A percentile compares a stretch with the other conserved stretches of the same genome.
Evolutionary conservation across 1,284 basidiomycete species (phyloP).

Genomic region (Thelephora terrestris): DNA sequence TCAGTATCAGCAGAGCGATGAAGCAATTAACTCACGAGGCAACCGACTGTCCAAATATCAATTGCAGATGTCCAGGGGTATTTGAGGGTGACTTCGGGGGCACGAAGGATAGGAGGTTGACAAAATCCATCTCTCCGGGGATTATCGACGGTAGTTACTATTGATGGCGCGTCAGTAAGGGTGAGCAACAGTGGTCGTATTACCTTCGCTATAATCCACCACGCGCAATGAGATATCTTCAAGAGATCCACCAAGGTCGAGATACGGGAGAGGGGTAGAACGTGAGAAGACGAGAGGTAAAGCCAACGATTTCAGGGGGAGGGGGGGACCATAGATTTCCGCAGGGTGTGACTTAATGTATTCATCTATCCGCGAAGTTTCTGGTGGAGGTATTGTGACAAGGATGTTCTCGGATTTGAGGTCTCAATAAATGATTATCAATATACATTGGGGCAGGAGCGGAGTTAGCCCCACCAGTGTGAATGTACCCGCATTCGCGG

Average conservation of each 20-base stretch:
- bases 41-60: constrained; percentile 11
- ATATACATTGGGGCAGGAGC: background rate
- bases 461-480: background rate
- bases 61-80: constrained; percentile 5
- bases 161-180: background rate
- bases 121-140: background rate
- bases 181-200: background rate
- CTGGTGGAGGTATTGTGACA: background rate
- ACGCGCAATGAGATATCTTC: background rate
- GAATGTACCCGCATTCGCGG: background rate
- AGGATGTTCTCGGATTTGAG: background rate
- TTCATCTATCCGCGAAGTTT: background rate
- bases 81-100: constrained; percentile 7
- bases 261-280: background rate
- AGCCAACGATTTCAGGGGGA: background rate
- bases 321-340: background rate
- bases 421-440: background rate
- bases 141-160: background rate
- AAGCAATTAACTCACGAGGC: constrained; percentile 6
- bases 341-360: background rate
- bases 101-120: background rate
- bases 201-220: background rate
- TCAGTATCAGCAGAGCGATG: background rate
- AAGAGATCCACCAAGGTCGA: no score
- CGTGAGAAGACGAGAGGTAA: background rate